Conservation (phyloP, 345 rosid species). For the Acer campestre region DNA sequence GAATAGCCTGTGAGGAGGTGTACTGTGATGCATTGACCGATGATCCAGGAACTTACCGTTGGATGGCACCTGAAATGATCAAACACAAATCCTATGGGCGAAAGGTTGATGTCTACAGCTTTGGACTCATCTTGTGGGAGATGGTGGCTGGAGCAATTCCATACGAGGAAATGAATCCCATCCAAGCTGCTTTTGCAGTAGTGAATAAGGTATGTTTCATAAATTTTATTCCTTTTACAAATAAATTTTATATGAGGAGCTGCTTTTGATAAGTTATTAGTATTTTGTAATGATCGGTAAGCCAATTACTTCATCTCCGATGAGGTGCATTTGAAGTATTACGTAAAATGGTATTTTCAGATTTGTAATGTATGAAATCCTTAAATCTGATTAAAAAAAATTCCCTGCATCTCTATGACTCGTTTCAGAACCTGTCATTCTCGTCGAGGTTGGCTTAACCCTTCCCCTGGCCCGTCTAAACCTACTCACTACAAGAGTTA, state of each 20-base stretch:
- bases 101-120: slow-evolving; percentile 92
- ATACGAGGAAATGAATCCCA: slow-evolving; percentile 95
- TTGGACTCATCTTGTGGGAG: slow-evolving; percentile 97
- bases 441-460: background rate
- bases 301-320: background rate
- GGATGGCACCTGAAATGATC: slow-evolving; percentile 99
- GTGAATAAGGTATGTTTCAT: slow-evolving; percentile 71
- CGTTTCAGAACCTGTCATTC: background rate
- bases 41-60: slow-evolving; percentile 97
- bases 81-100: slow-evolving; percentile 80
- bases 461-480: background rate
- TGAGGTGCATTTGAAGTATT: background rate
- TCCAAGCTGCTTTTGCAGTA: slow-evolving; percentile 99
- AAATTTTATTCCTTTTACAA: background rate
- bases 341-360: background rate
- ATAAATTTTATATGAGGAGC: background rate
- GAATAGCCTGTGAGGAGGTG: slow-evolving; percentile 94
- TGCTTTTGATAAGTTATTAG: background rate
- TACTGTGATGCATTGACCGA: slow-evolving; percentile 80
- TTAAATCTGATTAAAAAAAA: background rate
- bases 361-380: background rate
- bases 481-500: background rate
- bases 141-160: slow-evolving; percentile 93
- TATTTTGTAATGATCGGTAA: background rate
- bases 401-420: background rate